A percentile compares a stretch with the other conserved stretches of the same genome.
Evolutionary conservation across 345 rosid species (phyloP).

Genomic region (Salix koriyanagi): DNA sequence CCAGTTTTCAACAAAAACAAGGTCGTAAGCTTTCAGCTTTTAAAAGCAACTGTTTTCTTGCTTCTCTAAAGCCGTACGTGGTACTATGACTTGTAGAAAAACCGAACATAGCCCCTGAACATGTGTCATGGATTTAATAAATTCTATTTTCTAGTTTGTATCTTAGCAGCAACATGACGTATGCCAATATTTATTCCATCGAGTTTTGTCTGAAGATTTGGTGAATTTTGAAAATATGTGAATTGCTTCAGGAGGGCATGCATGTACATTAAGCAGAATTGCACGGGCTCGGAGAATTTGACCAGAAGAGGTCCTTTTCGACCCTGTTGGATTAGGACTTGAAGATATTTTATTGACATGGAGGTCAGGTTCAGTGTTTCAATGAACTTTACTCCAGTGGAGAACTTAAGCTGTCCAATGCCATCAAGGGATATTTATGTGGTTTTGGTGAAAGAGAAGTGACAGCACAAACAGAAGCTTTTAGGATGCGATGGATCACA

Average conservation of each 20-base stretch:
- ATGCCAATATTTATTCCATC: neutral
- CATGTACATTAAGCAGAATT: neutral
- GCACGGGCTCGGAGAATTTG: neutral
- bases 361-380: neutral
- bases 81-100: neutral
- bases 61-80: neutral
- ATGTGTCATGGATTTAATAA: neutral
- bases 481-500: neutral
- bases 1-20: neutral
- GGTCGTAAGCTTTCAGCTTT: neutral
- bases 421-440: neutral
- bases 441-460: no score
- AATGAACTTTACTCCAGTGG: neutral
- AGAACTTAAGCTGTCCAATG: neutral
- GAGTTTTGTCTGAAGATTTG: neutral
- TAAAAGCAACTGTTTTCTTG: neutral
- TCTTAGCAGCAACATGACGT: no score
- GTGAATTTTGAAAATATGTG: neutral
- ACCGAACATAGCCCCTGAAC: neutral
- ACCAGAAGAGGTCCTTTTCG: constrained; percentile 20
- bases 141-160: neutral
- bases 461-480: neutral
- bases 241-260: neutral
- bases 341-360: neutral
- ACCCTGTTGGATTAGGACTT: neutral